Percentiles rank a stretch among this genome's conserved stretches.
Evolutionary conservation across 768 basidiomycete genomes (phyloP).

Genomic region (Mycena metata): DNA sequence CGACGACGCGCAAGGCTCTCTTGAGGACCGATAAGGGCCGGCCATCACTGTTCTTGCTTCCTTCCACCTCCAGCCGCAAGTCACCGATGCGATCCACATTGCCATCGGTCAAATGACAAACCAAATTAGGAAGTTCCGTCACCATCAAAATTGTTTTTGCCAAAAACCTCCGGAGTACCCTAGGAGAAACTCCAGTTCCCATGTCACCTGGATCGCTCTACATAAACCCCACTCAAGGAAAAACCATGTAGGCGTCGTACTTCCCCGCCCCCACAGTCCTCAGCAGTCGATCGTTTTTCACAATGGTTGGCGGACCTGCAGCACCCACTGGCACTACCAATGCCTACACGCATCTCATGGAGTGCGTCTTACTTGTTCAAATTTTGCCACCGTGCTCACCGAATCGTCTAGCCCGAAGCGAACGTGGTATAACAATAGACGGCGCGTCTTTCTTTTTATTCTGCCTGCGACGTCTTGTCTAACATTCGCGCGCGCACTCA

Average conservation of each 20-base stretch:
- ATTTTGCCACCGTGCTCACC: too few relatives aligned
- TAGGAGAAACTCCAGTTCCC: constrained; percentile 40
- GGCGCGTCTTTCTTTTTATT: constrained; percentile 56
- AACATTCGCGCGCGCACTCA: constrained; percentile 40
- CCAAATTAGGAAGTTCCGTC: constrained; percentile 9
- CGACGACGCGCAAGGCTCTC: too few relatives aligned
- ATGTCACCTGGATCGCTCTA: constrained; percentile 40
- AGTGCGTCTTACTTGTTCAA: too few relatives aligned
- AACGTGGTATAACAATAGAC: constrained; percentile 84
- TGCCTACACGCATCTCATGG: constrained; percentile 67
- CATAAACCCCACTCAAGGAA: constrained; percentile 45
- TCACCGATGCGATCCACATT: not conserved
- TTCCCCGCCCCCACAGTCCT: constrained; percentile 46
- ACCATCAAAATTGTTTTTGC: not conserved
- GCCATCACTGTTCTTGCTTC: not conserved
- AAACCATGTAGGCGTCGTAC: constrained; percentile 40
- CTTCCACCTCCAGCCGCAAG: not conserved
- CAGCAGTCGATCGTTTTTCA: constrained; percentile 43
- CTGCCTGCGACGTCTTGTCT: not conserved
- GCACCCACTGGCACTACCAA: constrained; percentile 48
- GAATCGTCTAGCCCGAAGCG: too few relatives aligned
- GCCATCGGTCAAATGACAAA: constrained; percentile 16
- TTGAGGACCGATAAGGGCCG: too few relatives aligned
- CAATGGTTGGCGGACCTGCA: constrained; percentile 70
- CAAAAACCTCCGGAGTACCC: constrained; percentile 36